A percentile compares a stretch with the other conserved stretches of the same genome.
Conservation (phyloP, 2,329 filamentous ascomycete genomes). For the Fusarium sp. region DNA sequence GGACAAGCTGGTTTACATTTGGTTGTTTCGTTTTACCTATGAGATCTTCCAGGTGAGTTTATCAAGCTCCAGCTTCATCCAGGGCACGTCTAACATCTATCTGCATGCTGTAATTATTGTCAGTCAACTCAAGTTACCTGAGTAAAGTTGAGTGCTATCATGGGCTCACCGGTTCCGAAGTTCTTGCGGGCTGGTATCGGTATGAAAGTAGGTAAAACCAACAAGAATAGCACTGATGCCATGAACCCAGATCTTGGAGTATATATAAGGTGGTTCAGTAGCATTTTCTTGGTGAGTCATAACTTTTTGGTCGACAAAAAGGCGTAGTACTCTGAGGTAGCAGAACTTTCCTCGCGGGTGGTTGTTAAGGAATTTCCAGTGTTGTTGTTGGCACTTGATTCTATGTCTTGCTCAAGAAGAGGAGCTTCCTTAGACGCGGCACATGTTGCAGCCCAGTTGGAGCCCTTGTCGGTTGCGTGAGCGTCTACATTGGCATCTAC, state of each 20-base stretch:
- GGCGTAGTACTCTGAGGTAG: background rate
- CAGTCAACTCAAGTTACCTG: too few relatives aligned
- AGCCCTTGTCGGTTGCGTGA: background rate
- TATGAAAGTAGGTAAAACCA: background rate
- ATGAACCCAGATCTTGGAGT: background rate
- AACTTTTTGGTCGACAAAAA: background rate
- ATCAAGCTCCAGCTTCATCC: too few relatives aligned
- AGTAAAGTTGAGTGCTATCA: too few relatives aligned
- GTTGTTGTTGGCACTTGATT: too few relatives aligned
- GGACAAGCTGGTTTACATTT: too few relatives aligned
- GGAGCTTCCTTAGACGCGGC: background rate
- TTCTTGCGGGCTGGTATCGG: background rate
- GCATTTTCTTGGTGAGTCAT: background rate
- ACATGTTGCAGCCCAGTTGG: background rate
- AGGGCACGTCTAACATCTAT: too few relatives aligned
- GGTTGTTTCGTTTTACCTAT: too few relatives aligned
- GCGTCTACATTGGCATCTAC: background rate
- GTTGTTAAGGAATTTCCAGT: rapidly evolving
- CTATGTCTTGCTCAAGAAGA: background rate
- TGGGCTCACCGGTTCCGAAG: background rate
- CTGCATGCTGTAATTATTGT: too few relatives aligned
- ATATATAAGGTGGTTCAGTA: background rate
- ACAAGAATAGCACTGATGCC: background rate
- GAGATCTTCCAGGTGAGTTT: too few relatives aligned
- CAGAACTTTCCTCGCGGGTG: rapidly evolving